phyloP scores from a whole-genome alignment of 2,329 filamentous ascomycete species.

The Daldinia eschscholtzii region DNA sequence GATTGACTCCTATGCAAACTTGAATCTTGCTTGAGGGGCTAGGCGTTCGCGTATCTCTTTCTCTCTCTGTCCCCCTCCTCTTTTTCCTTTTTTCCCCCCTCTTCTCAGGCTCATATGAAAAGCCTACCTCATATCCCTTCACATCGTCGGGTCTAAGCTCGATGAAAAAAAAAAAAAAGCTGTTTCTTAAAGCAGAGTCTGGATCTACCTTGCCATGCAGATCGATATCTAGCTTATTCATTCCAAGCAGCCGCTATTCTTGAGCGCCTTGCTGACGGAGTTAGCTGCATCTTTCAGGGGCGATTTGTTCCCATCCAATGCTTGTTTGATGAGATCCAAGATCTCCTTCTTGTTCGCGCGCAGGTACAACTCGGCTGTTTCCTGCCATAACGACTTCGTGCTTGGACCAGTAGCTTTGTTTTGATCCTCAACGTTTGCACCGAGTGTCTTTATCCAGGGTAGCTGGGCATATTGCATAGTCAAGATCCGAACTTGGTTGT shows the following conservation, averaged over 20 bases:
- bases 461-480: slow-evolving; percentile 52
- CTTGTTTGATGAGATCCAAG: neutral
- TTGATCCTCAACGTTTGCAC: neutral
- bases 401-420: neutral
- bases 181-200: neutral
- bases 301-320: neutral
- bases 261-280: neutral
- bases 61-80: too few relatives aligned
- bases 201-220: neutral
- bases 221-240: neutral
- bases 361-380: slow-evolving; percentile 33
- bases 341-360: slow-evolving; percentile 32
- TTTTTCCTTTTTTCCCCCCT: too few relatives aligned
- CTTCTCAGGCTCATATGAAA: neutral
- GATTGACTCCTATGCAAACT: neutral
- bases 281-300: neutral
- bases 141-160: neutral
- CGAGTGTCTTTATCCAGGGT: slow-evolving; percentile 39
- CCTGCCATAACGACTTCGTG: slow-evolving; percentile 26
- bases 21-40: neutral
- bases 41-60: neutral
- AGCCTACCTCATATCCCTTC: neutral
- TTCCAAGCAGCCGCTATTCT: slow-evolving; percentile 18
- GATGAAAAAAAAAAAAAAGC: neutral
- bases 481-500: slow-evolving; percentile 44